A percentile compares a stretch with the other conserved stretches of the same genome.
phyloP scores from a whole-genome alignment of 1,284 basidiomycete genomes.

The Austropuccinia psidii region DNA sequence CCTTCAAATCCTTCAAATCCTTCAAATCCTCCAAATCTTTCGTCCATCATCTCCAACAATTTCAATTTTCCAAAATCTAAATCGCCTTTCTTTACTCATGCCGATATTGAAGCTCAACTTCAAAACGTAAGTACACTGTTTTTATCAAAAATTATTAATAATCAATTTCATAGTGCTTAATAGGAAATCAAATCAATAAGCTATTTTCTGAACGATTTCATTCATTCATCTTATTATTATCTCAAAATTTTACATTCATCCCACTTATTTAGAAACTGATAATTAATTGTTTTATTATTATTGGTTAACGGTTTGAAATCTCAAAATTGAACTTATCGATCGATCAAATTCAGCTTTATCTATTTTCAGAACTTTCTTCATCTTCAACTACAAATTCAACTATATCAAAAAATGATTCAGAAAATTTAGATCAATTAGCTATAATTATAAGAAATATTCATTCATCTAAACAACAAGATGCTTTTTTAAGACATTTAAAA shows the following conservation, averaged over 20 bases:
- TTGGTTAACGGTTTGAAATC: too few species aligned
- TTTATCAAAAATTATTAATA: background rate
- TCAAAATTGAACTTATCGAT: too few species aligned
- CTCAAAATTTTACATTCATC: too few species aligned
- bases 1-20: too few species aligned
- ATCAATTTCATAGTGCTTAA: background rate
- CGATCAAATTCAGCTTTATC: background rate
- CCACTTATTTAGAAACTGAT: too few species aligned
- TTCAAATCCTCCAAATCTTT: too few species aligned
- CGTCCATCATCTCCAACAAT: too few species aligned
- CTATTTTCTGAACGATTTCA: too few species aligned
- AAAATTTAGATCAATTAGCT: constrained; percentile 47
- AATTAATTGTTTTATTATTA: too few species aligned
- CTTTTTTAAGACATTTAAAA: constrained; percentile 77
- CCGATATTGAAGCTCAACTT: constrained; percentile 32
- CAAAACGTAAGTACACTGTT: constrained; percentile 12
- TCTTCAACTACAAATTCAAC: constrained; percentile 2
- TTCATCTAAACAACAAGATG: constrained; percentile 78
- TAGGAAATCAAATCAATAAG: too few species aligned
- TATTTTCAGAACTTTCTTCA: background rate
- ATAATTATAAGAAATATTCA: constrained; percentile 58
- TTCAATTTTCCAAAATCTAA: too few species aligned
- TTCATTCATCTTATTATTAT: too few species aligned
- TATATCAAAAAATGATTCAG: constrained; percentile 38
- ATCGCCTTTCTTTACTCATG: constrained; percentile 27